Evolutionary conservation across 345 rosid species (phyloP).

Genomic region (Syzygium oleosum): DNA sequence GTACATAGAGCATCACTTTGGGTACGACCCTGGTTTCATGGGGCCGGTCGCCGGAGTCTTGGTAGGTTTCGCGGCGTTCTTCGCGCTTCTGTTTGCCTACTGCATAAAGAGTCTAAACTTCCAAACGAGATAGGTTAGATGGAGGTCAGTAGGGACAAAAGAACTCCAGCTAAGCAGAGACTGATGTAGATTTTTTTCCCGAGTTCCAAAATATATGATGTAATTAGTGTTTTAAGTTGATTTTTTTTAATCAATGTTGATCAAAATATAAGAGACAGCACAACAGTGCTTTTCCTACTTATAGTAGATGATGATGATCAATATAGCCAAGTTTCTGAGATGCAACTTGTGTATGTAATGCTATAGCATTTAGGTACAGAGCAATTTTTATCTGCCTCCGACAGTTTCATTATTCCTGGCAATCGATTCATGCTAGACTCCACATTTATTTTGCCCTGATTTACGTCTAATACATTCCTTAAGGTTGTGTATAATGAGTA

Average conservation of each 20-base stretch:
- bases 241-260: not conserved
- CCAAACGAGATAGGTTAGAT: constrained; percentile 1
- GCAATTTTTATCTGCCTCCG: not conserved
- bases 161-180: not conserved
- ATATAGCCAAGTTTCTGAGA: not conserved
- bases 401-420: not conserved
- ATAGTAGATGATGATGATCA: not conserved
- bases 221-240: not conserved
- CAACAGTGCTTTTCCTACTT: not conserved
- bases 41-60: constrained; percentile 25
- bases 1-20: constrained; percentile 8
- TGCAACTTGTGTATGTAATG: not conserved
- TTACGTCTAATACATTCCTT: not conserved
- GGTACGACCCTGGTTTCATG: constrained; percentile 14
- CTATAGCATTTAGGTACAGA: not conserved
- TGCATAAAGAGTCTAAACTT: constrained; percentile 9
- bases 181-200: not conserved
- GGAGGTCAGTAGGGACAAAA: not conserved
- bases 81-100: constrained; percentile 9
- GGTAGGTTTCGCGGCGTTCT: constrained; percentile 19
- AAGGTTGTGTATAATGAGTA: not conserved
- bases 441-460: not conserved
- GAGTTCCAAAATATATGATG: not conserved
- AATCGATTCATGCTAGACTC: not conserved
- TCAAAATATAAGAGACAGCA: not conserved